Percentiles rank a stretch among this genome's conserved stretches.
Conservation (phyloP, 2,329 filamentous ascomycete species). For the Lachnellula occidentalis region DNA sequence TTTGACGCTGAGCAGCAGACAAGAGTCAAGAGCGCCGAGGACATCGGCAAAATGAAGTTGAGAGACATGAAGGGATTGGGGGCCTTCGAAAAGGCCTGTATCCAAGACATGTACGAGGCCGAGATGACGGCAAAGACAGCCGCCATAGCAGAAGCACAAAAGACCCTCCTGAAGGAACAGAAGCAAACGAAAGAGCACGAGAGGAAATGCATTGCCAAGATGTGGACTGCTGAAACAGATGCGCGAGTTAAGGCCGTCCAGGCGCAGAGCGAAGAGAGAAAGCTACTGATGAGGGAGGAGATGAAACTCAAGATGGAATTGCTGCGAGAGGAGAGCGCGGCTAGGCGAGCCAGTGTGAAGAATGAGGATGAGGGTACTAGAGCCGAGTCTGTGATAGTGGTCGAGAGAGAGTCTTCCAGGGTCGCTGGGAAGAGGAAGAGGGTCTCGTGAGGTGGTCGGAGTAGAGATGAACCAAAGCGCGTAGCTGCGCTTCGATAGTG, state of each 20-base stretch:
- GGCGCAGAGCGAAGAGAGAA: background rate
- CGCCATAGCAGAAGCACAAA: background rate
- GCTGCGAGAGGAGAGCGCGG: background rate
- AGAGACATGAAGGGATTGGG: background rate
- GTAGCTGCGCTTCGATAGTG: no score
- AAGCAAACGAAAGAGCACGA: background rate
- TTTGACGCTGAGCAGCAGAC: background rate
- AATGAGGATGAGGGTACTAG: background rate
- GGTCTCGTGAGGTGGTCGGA: background rate
- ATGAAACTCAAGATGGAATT: background rate
- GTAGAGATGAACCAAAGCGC: no score
- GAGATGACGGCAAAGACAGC: background rate
- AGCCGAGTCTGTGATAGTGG: background rate
- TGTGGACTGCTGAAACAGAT: background rate
- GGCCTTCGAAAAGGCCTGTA: background rate
- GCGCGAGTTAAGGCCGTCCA: background rate
- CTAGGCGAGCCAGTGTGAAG: background rate
- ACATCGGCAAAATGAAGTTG: background rate
- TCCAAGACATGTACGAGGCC: background rate
- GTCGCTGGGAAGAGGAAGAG: background rate
- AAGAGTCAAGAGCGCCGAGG: background rate
- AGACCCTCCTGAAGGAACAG: background rate
- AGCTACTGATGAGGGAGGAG: background rate
- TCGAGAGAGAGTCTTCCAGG: background rate
- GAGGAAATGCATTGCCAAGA: background rate